Evolutionary conservation across 2,329 filamentous ascomycete species (phyloP).

Genomic region (Cercospora canescens): DNA sequence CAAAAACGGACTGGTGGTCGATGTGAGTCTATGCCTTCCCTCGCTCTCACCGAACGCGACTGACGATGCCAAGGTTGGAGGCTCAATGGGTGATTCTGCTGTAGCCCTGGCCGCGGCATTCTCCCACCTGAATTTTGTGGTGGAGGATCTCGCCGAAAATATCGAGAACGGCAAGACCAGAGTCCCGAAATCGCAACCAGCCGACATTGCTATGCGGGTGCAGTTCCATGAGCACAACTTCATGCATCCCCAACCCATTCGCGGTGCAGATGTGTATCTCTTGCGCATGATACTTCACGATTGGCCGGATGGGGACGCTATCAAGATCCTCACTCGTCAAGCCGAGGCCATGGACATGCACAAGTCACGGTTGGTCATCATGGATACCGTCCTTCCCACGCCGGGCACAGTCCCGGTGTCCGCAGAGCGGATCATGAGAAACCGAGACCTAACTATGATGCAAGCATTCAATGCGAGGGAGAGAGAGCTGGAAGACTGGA

Average conservation of each 20-base stretch:
- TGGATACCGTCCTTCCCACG: constrained; percentile 21
- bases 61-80: not conserved
- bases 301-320: constrained; percentile 23
- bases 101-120: constrained; percentile 1
- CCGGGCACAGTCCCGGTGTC: not conserved
- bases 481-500: constrained; percentile 8
- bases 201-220: not conserved
- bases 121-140: not conserved
- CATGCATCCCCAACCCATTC: constrained; percentile 27
- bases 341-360: not conserved
- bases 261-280: constrained; percentile 30
- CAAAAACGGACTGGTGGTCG: constrained; percentile 56
- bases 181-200: not conserved
- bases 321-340: constrained; percentile 20
- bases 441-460: constrained; percentile 14
- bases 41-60: not conserved
- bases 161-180: not conserved
- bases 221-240: constrained; percentile 24
- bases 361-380: constrained; percentile 21
- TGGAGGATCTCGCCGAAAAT: constrained; percentile 8
- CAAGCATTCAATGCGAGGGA: constrained; percentile 8
- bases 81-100: constrained; percentile 24
- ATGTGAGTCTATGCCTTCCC: constrained; percentile 33
- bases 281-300: constrained; percentile 19
- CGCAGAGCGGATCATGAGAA: constrained; percentile 1